These are phyloP conservation scores for Cornus suecica DNA, from an alignment of 148 eudicot species.

Conservation along the genomic window DNA sequence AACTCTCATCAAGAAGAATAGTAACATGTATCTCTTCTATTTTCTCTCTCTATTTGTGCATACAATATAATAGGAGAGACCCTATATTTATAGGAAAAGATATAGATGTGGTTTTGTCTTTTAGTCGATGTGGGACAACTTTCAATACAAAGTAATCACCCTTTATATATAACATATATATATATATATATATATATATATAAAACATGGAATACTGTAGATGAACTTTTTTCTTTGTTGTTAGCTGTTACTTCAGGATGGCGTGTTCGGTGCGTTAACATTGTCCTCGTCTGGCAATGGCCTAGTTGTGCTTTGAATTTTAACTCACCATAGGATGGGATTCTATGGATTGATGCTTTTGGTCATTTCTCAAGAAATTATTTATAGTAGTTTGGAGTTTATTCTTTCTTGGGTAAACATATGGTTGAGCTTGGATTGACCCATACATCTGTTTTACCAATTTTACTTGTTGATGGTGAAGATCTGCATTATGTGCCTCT, in stretches of 20 bases:
- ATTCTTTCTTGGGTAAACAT: background rate
- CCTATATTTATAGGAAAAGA: too few species aligned
- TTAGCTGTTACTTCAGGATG: slow-evolving; percentile 3
- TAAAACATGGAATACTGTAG: background rate
- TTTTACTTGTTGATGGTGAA: slow-evolving; percentile 5
- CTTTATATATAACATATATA: too few species aligned
- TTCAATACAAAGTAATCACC: too few species aligned
- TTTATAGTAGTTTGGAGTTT: background rate
- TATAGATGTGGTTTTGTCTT: too few species aligned
- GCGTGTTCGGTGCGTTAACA: background rate
- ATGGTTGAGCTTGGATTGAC: background rate
- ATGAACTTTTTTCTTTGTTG: background rate
- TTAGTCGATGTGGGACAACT: too few species aligned
- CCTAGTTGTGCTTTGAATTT: background rate
- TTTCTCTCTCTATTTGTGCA: too few species aligned
- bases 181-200: background rate
- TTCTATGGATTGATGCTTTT: background rate
- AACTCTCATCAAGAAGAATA: too few species aligned
- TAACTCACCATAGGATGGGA: background rate
- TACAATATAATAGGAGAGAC: too few species aligned
- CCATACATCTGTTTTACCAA: background rate
- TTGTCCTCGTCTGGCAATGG: background rate
- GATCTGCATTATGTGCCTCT: background rate
- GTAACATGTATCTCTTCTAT: too few species aligned
- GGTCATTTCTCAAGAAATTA: background rate